phyloP scores from a whole-genome alignment of 1,284 basidiomycete species.

The Cryptococcus amylolentus region DNA sequence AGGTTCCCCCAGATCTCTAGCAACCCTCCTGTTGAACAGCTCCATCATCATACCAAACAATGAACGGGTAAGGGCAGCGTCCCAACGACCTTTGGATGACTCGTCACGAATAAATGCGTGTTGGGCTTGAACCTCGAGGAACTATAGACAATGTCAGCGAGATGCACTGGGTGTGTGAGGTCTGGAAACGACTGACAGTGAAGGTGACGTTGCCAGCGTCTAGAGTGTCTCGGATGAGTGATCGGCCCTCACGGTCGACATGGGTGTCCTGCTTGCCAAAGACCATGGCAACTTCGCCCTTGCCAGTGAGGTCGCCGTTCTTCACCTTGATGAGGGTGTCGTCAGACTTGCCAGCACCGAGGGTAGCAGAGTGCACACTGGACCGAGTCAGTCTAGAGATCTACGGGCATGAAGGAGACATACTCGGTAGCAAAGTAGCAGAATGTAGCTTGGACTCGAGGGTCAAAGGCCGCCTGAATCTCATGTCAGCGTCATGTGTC shows the following conservation, averaged over 20 bases:
- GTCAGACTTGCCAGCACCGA: conserved; percentile 76
- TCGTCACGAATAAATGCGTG: conserved; percentile 92
- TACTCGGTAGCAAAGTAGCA: conserved; percentile 89
- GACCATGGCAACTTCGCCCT: conserved; percentile 85
- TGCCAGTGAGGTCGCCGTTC: conserved; percentile 68
- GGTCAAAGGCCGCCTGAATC: conserved; percentile 73
- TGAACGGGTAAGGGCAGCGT: conserved; percentile 77
- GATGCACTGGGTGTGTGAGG: not conserved
- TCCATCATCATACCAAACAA: conserved; percentile 86
- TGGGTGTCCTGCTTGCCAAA: conserved; percentile 94
- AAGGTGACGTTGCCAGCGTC: conserved; percentile 70
- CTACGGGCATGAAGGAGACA: conserved; percentile 3
- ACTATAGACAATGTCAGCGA: conserved; percentile 53
- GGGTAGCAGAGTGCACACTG: conserved; percentile 70
- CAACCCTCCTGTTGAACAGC: conserved; percentile 82
- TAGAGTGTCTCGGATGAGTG: conserved; percentile 72
- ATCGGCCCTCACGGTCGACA: conserved; percentile 76
- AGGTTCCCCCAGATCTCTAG: conserved; percentile 71
- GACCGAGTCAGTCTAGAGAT: conserved; percentile 19
- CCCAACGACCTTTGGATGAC: conserved; percentile 85
- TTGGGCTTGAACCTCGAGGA: conserved; percentile 87
- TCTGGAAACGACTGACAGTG: conserved; percentile 55
- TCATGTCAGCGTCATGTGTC: not conserved
- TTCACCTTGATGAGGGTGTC: conserved; percentile 67
- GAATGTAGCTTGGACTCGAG: conserved; percentile 73